Base-by-base conservation (phyloP, 192 early-diverging fungal species). In the Gamsiella multidivaricata region DNA sequence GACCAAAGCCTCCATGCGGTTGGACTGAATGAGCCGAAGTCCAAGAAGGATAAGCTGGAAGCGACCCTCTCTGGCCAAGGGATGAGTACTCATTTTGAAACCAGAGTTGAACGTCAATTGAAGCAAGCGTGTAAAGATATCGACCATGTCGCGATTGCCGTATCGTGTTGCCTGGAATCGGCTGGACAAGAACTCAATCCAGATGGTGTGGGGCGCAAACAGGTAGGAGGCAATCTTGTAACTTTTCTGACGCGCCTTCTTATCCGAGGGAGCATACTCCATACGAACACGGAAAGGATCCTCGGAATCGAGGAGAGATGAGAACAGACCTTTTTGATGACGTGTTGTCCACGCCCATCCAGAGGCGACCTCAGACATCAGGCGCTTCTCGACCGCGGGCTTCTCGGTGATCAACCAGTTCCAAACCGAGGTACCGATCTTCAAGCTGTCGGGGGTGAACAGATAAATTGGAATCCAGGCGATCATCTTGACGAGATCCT, bases 191-290 rank as follows among this genome's bases (percentile, higher is more conserved):
- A 97, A 99, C 73, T 94, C 87, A 39, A 97, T 93, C 90, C 95
- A 92, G 36, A 85, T 92, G 20, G 86, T 66, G 67, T 99, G 97
- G 14, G 94, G 92, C 0, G 83, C 79, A 61, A 93, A 87, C 28
- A 88, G 79, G 33, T 79, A 85, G 17, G 83, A 89, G 18, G 88
- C 94, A 17, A 79, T 74, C 49, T 83, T 82, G 43, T 88, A 84
- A 20, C 82, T 90, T 50, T 83, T 90, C 52, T 87, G 81, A 15
- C 88, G 86, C 5, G 85, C 88, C 3, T 87, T 88, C 75, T 95
- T 94, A 80, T 93, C 92, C 2, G 95, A 93, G 7, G 96, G 94
- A 25, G 94, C 87, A 74, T 99, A 98, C 25, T 91, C 92, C 94
- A 99, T 97, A 66, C 92, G 93, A 67, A 82, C 87, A 45, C 89